Conservation (phyloP, 805 yeast genomes). For the Wickerhamomyces silvicola region DNA sequence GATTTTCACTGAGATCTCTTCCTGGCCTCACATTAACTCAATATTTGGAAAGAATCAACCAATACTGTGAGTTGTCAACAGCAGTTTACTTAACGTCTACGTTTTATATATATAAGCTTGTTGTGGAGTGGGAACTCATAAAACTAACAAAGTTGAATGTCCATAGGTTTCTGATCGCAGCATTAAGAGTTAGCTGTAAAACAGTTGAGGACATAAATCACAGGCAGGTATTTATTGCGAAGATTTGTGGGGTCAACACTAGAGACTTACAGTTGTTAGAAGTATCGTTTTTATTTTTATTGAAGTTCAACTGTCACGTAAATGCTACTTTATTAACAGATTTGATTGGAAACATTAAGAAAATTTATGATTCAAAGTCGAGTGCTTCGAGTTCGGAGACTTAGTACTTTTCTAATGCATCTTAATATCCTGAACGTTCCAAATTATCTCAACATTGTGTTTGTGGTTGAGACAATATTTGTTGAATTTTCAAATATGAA, state of each 20-base stretch:
- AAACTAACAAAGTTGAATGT: conserved; percentile 33
- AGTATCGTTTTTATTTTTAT: conserved; percentile 40
- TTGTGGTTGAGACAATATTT: too few species aligned
- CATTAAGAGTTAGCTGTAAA: conserved; percentile 41
- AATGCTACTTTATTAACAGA: conserved; percentile 25
- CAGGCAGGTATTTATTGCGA: conserved; percentile 37
- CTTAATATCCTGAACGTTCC: neutral
- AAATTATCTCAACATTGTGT: too few species aligned
- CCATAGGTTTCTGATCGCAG: conserved; percentile 38
- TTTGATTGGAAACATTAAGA: conserved; percentile 2
- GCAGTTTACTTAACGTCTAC: conserved; percentile 24
- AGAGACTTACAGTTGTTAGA: conserved; percentile 43
- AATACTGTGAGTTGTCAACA: conserved; percentile 22
- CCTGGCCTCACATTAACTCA: conserved; percentile 21
- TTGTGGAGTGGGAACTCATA: conserved; percentile 9
- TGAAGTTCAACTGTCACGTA: conserved; percentile 43
- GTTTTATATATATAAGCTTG: conserved; percentile 20
- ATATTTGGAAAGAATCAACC: conserved; percentile 23
- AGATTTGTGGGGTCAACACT: conserved; percentile 38
- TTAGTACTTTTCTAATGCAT: conserved; percentile 3
- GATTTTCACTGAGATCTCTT: conserved; percentile 16
- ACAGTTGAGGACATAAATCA: conserved; percentile 40
- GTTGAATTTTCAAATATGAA: too few species aligned
- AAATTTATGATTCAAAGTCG: neutral
- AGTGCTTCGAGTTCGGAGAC: neutral